A percentile compares a stretch with the other conserved stretches of the same genome.
Conservation (phyloP, 2,329 filamentous ascomycete genomes). For the Byssothecium circinans region DNA sequence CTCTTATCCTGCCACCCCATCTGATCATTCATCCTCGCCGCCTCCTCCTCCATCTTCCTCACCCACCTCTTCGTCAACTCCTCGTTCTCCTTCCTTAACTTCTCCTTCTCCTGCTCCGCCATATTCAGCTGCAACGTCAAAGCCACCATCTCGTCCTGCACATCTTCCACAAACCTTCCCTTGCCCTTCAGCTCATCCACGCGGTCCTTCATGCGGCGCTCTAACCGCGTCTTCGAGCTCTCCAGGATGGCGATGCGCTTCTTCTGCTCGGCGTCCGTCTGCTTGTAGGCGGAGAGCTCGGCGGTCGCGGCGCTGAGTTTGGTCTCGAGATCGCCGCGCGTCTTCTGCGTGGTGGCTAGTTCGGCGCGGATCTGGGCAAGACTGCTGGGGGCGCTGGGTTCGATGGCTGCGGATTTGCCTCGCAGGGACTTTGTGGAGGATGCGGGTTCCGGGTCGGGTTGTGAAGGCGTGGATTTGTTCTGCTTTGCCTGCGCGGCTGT, state of each 20-base stretch:
- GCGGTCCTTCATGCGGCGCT: constrained; percentile 71
- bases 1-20: constrained; percentile 3
- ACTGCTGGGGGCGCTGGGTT: constrained; percentile 21
- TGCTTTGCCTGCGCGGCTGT: constrained; percentile 36
- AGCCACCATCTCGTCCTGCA: constrained; percentile 91
- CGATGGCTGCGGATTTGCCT: constrained; percentile 19
- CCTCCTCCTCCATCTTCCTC: constrained; percentile 81
- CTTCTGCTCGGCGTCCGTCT: constrained; percentile 61
- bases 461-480: constrained; percentile 22
- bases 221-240: constrained; percentile 62
- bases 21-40: constrained; percentile 74
- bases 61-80: constrained; percentile 92
- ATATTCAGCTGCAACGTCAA: constrained; percentile 86
- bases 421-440: constrained; percentile 24
- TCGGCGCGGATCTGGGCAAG: constrained; percentile 56
- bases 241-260: constrained; percentile 65
- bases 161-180: constrained; percentile 78
- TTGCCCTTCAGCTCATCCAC: constrained; percentile 86
- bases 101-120: constrained; percentile 73
- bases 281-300: constrained; percentile 66
- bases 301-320: constrained; percentile 64
- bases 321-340: constrained; percentile 67
- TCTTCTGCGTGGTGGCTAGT: constrained; percentile 74
- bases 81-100: constrained; percentile 79
- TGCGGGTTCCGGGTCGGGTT: constrained; percentile 18